phyloP scores from a whole-genome alignment of 148 eudicot species.

The Rhododendron williamsianum region DNA sequence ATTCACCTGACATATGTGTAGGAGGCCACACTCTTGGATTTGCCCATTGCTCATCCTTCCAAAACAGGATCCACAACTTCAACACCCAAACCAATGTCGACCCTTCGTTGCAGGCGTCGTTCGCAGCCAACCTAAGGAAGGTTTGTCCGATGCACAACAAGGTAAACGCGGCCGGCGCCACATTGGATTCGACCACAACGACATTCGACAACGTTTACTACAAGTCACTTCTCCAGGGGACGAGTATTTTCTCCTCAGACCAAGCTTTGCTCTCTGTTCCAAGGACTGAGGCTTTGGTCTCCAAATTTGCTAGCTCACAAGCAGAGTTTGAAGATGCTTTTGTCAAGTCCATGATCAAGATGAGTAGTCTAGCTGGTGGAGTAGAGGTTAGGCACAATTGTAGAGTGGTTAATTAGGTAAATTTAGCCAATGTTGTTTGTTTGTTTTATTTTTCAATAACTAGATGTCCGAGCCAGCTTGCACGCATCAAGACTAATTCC shows the following conservation, averaged over 20 bases:
- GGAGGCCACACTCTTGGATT: conserved; percentile 76
- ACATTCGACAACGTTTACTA: conserved; percentile 53
- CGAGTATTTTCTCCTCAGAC: conserved; percentile 46
- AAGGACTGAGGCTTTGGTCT: conserved; percentile 31
- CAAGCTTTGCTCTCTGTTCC: conserved; percentile 34
- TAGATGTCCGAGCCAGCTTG: not conserved
- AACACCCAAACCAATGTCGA: conserved; percentile 36
- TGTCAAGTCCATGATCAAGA: conserved; percentile 55
- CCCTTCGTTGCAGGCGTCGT: conserved; percentile 41
- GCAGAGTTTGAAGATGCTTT: conserved; percentile 38
- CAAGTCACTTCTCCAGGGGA: conserved; percentile 44
- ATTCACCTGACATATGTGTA: not conserved
- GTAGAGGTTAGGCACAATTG: conserved; percentile 41
- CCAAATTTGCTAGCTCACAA: conserved; percentile 38
- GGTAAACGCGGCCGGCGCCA: conserved; percentile 40
- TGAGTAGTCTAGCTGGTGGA: conserved; percentile 46
- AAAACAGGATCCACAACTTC: conserved; percentile 50
- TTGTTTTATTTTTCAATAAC: not conserved
- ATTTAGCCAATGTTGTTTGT: not conserved
- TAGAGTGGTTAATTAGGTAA: conserved; percentile 28
- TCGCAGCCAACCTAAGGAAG: conserved; percentile 37
- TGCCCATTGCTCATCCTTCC: conserved; percentile 71
- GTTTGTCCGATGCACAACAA: conserved; percentile 41
- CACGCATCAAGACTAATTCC: not conserved
- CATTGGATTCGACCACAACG: conserved; percentile 43